phyloP scores from a whole-genome alignment of 768 basidiomycete species.

The Naganishia antarctica region DNA sequence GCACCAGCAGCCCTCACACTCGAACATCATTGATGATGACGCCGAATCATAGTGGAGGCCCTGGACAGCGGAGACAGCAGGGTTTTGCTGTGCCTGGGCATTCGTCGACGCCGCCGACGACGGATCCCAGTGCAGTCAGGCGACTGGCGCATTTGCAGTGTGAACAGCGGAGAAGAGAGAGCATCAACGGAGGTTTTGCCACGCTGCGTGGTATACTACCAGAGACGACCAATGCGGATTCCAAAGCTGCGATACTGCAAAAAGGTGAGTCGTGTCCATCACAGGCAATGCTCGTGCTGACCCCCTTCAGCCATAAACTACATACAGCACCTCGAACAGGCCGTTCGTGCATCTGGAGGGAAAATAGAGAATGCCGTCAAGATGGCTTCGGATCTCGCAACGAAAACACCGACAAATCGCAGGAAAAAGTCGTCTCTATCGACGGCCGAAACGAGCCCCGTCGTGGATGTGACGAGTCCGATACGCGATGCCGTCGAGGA shows the following conservation, averaged over 20 bases:
- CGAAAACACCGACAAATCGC: background rate
- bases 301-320: slow-evolving; percentile 27
- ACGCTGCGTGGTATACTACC: slow-evolving; percentile 27
- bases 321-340: slow-evolving; percentile 30
- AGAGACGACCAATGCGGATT: slow-evolving; percentile 29
- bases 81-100: background rate
- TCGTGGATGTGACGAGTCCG: slow-evolving; percentile 9
- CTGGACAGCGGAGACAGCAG: slow-evolving; percentile 6
- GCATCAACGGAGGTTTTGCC: slow-evolving; percentile 31
- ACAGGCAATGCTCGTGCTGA: background rate
- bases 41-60: background rate
- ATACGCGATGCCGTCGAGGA: slow-evolving; percentile 11
- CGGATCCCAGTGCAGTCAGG: slow-evolving; percentile 25
- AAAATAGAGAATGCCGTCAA: slow-evolving; percentile 14
- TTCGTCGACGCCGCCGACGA: background rate
- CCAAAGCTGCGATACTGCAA: slow-evolving; percentile 30
- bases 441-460: background rate
- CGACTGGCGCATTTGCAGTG: slow-evolving; percentile 29
- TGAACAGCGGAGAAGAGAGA: slow-evolving; percentile 31
- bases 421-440: slow-evolving; percentile 4
- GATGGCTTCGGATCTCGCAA: background rate
- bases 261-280: slow-evolving; percentile 20
- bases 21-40: slow-evolving; percentile 1
- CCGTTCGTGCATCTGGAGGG: slow-evolving; percentile 26
- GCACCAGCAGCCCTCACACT: background rate